Evolutionary conservation across 2,329 filamentous ascomycete genomes (phyloP), one percentile per base, ranked within the genome.

Genomic region (Stenocarpella maydis): DNA sequence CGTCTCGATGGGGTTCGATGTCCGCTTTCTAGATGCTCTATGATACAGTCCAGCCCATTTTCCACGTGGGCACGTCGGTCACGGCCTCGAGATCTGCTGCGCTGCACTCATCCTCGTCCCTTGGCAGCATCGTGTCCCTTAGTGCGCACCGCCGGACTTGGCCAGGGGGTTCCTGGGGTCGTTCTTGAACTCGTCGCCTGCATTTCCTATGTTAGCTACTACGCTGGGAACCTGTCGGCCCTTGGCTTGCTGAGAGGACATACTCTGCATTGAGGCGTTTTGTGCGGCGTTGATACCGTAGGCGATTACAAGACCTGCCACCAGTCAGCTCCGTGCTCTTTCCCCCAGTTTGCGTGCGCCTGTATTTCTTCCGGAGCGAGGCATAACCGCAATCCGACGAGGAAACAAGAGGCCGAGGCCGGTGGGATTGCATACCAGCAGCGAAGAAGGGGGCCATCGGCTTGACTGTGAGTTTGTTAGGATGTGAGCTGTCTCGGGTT

Each of bases 171-270:
- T 98, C 83, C 95, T 91, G 75, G 95, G 94, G 84, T 98, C 95
- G 87, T 97, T 97, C 91, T 95, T 97, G 90, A 89, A 98, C 86
- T 98, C 94, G 77, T 92, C 93, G 86, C 90, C 95, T 98, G 76
- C n/a, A 69, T 70, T 37, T 71, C 70, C 70, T 12, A 41, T 69
- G 67, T 76, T 50, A 70, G 70, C 52, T 60, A 64, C 41, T 61
- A 61, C 67, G 60, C 17, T 24, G 39, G 2, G 21, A n/a, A 1
- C n/a, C 1, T 7, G 17, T 8, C 53, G 28, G 19, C 10, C 15
- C 7, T 14, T 24, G 14, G 3, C 17, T 4, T 2, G 4, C n/a
- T 26, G 63, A 63, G 71, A 70, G 37, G 49, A 52, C 82, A 73
- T 90, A 98, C 95, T 88, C 81, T 89, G 85, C 85, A 91, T 90